Base-by-base conservation (phyloP, 179 eudicot genomes). In the Beta corolliflora region DNA sequence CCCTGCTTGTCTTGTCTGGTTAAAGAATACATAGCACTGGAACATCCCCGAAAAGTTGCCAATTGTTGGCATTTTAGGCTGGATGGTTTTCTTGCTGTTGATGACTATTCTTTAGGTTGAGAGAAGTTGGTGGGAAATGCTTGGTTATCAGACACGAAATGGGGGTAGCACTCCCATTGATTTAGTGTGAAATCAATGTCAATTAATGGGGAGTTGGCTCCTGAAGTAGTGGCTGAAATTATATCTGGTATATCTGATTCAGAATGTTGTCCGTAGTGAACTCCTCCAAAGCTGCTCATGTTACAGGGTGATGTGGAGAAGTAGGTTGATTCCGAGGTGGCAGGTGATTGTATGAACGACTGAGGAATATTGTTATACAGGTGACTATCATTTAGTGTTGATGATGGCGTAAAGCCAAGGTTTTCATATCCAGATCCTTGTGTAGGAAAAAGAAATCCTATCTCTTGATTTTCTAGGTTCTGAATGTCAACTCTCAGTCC, bases 131-230 rank as follows among this genome's bases (percentile, higher is more conserved):
- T 77, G 78, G 88, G 89, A 71, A 88, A 86, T 71, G 88, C 82
- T 16, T 84, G 88, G 77, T 75, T 73, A 61, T 86, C 88, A 80
- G 80, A 95, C 45, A 89, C 88, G 82, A 90, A 90, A 79, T 76
- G 69, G 41, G 85, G 86, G 81, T 88, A 90, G 50, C 88, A 82
- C 11, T 83, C 88, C 46, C 77, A 76, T 5, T 79, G 87, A 46
- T 90, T 91, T 66, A 88, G 61, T 2, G 91, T 29, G 79, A 88
- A 92, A 84, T 90, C 93, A 81, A 89, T 80, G 72, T 84, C 92
- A 23, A 85, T 78, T 14, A 89, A 81, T 7, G 97, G 97, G 72
- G 94, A 94, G 81, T 92, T 91, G 76, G 93, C 81, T 29, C 88
- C 89, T 8, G 98, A 91, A 75, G 94, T 86, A 78, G 87, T 83